Conservation (phyloP, 2,329 filamentous ascomycete genomes). For the Xylaria arbuscula region DNA sequence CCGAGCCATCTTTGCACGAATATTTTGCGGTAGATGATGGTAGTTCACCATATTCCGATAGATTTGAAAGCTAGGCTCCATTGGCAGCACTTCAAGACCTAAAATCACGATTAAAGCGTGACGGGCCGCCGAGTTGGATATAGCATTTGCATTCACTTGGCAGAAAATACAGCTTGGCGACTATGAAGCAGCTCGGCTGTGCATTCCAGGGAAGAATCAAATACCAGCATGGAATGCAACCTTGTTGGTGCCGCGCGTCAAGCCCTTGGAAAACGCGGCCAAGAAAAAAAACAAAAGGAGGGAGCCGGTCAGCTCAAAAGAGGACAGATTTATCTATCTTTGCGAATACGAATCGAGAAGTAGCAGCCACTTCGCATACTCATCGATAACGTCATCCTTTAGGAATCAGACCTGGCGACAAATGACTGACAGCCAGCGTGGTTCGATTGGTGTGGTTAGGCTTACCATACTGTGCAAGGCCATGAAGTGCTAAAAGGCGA, state of each 20-base stretch:
- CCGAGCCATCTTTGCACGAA: not conserved
- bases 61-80: not conserved
- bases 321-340: not conserved
- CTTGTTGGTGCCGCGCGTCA: conserved; percentile 3
- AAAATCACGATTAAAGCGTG: not conserved
- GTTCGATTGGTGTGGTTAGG: not conserved
- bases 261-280: not conserved
- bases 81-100: not conserved
- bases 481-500: too few relatives aligned
- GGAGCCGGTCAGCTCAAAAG: not conserved
- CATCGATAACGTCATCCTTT: not conserved
- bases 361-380: not conserved
- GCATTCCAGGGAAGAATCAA: not conserved
- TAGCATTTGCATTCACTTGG: not conserved
- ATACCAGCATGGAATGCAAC: not conserved
- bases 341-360: not conserved
- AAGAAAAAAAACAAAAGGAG: not conserved
- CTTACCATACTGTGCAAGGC: not conserved
- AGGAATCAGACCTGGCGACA: too few relatives aligned
- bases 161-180: not conserved
- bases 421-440: not conserved
- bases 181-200: not conserved
- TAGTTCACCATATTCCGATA: not conserved
- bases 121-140: not conserved
- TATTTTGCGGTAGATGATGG: not conserved